Evolutionary conservation across 2,329 filamentous ascomycete genomes (phyloP), one percentile per base, ranked within the genome.

Genomic region (Clonostachys rhizophaga): DNA sequence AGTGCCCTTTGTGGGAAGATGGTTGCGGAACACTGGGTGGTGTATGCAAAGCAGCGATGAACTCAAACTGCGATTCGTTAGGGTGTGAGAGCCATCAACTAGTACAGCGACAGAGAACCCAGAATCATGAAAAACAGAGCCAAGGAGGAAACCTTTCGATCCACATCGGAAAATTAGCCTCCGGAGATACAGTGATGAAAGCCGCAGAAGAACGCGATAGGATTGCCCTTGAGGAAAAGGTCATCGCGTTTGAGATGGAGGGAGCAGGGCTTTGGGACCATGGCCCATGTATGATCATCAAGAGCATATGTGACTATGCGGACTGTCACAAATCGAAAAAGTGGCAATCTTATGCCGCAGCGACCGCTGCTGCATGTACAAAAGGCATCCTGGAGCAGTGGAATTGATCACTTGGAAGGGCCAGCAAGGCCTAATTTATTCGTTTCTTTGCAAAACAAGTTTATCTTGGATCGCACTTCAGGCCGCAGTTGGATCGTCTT

Each of bases 341-440:
- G 2, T 72, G 66, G 68, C 66, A 71, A 45, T 16, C 50, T 3
- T 72, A 66, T 53, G 67, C 69, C 0, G 64, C 69, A 1, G 64
- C 60, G 0, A 64, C 62, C 0, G 68, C 68, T 0, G 67, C 68
- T 7, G 64, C 49, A 9, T 16, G n/a, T 12, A 16, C 41, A 24
- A 72, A 47, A 33, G 46, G 30, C 16, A 39, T 47, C n/a, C 41
- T 47, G 10, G 24, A 43, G 42, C 18, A 35, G n/a, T 44, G 43
- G 43, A 5, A 10, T 30, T 30, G 24, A 30, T 30, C 24, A 30
- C 3, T 30, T 30, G 24, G 8, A 30, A 30, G 24, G 8, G 8
- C 4, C 24, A 30, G 24, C 3, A 10, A 30, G 24, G 10, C 24
- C 8, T 30, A 30, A 30, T 30, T 30, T 30, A 4, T 3, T 30